Evolutionary conservation across 2,329 filamentous ascomycete species (phyloP).

Genomic region (Neonectria sp.): DNA sequence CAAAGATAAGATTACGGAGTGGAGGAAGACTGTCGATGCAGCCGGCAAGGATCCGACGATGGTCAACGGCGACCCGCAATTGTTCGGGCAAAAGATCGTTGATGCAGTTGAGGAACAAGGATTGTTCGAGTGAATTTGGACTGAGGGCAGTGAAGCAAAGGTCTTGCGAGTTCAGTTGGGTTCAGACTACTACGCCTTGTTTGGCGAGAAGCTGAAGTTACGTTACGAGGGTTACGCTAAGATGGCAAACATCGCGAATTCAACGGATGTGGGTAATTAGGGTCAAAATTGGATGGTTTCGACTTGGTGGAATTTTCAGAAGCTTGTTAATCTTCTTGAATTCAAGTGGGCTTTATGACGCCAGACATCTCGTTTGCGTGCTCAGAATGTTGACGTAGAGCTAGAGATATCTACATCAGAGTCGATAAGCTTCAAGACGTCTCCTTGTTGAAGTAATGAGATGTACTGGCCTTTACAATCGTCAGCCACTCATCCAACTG

Average conservation of each 20-base stretch:
- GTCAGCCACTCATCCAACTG: conserved; percentile 1
- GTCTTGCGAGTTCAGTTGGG: conserved; percentile 17
- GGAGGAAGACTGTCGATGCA: too few species aligned
- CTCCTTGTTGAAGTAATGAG: conserved; percentile 16
- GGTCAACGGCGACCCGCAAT: conserved; percentile 19
- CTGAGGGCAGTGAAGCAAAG: background rate
- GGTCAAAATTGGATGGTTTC: too few species aligned
- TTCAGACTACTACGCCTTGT: conserved; percentile 21
- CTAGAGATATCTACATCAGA: background rate
- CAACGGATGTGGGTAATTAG: background rate
- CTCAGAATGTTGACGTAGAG: background rate
- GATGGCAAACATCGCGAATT: conserved; percentile 16
- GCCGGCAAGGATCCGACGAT: background rate
- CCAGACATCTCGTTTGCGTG: background rate
- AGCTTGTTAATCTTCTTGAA: too few species aligned
- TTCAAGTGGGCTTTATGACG: background rate
- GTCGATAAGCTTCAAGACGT: conserved; percentile 6
- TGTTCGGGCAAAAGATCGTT: conserved; percentile 18
- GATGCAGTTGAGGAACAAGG: conserved; percentile 10
- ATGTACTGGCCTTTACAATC: conserved; percentile 14
- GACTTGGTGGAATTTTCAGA: too few species aligned
- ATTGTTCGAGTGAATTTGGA: conserved; percentile 8
- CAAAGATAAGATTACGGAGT: too few species aligned
- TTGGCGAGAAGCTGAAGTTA: conserved; percentile 1
- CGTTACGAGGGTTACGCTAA: background rate